These are phyloP conservation scores for Tulasnella sp. DNA, from an alignment of 768 basidiomycete species.

Conservation along the genomic window DNA sequence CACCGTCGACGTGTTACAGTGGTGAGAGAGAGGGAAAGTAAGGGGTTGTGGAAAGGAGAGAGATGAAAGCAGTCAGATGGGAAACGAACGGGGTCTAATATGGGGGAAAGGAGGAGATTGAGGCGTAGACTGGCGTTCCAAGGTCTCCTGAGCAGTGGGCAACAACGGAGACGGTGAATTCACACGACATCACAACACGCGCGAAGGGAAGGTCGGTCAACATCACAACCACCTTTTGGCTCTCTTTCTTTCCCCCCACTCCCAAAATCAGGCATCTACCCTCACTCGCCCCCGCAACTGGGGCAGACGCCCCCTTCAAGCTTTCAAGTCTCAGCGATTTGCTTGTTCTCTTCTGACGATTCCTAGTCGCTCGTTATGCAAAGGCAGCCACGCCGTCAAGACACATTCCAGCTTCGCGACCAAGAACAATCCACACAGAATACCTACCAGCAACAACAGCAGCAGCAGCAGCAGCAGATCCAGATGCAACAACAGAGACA, in stretches of 20 bases:
- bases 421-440: conserved; percentile 47
- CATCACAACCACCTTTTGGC: conserved; percentile 11
- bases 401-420: conserved; percentile 70
- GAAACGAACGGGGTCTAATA: background rate
- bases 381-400: conserved; percentile 42
- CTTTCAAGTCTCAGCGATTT: background rate
- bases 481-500: conserved; percentile 41
- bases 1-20: background rate
- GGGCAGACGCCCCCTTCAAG: background rate
- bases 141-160: background rate
- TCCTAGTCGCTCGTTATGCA: background rate
- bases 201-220: background rate
- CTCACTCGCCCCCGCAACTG: background rate
- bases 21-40: background rate
- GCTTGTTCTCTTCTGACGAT: background rate
- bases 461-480: conserved; percentile 35
- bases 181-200: background rate
- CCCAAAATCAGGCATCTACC: background rate
- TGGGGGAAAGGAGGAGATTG: conserved; percentile 2
- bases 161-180: background rate
- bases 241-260: background rate
- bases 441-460: conserved; percentile 44
- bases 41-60: background rate
- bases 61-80: background rate
- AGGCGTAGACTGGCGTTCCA: background rate